These are phyloP conservation scores for Fusarium sulawesiense DNA, from an alignment of 2,329 filamentous ascomycete genomes.

Conservation along the genomic window DNA sequence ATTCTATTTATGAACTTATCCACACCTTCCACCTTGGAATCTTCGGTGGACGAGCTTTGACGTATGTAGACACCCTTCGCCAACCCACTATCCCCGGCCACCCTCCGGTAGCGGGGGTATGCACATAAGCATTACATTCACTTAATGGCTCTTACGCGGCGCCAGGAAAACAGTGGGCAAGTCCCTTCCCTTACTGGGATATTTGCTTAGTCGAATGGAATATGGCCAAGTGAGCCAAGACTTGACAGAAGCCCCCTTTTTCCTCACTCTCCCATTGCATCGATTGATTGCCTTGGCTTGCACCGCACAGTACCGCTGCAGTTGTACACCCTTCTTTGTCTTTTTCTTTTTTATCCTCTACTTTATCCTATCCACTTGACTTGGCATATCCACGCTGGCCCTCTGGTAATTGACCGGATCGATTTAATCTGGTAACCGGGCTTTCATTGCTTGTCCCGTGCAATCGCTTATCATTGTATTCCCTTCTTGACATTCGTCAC, in stretches of 20 bases:
- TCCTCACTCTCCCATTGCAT: background rate
- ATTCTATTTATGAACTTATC: background rate
- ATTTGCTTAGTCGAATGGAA: constrained; percentile 20
- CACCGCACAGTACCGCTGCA: constrained; percentile 16
- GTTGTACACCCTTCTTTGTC: constrained; percentile 12
- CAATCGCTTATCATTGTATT: constrained; percentile 8
- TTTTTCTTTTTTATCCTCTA: constrained; percentile 9
- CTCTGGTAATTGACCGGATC: constrained; percentile 26
- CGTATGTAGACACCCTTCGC: background rate
- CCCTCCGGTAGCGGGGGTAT: background rate
- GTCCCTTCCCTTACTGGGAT: constrained; percentile 10
- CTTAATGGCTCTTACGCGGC: constrained; percentile 29
- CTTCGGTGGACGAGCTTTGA: constrained; percentile 1
- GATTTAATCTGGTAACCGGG: constrained; percentile 22
- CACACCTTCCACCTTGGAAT: background rate
- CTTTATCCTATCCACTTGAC: constrained; percentile 23
- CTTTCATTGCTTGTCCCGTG: constrained; percentile 18
- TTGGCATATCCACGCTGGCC: constrained; percentile 31
- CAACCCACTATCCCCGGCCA: background rate
- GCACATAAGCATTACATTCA: background rate
- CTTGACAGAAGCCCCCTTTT: constrained; percentile 25
- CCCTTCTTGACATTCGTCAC: constrained; percentile 13
- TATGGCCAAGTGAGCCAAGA: constrained; percentile 26
- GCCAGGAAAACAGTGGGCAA: constrained; percentile 10
- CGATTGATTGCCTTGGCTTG: constrained; percentile 7